phyloP scores from a whole-genome alignment of 176 grass and related monocot species.

The Luzula sylvatica region DNA sequence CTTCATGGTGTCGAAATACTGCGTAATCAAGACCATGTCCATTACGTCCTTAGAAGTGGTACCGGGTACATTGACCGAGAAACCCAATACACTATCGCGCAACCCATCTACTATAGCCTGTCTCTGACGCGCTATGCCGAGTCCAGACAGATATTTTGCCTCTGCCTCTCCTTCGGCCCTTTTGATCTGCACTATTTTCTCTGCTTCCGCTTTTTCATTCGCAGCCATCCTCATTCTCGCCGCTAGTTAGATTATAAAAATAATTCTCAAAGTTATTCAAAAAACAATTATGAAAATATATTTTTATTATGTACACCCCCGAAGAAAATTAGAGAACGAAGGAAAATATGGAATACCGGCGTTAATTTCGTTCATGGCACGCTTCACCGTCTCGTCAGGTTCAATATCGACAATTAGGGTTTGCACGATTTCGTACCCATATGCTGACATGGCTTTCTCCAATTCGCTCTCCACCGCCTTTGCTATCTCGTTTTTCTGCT shows the following conservation, averaged over 20 bases:
- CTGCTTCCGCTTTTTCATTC: slow-evolving; percentile 67
- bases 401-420: slow-evolving; percentile 67
- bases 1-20: slow-evolving; percentile 90
- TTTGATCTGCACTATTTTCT: slow-evolving; percentile 81
- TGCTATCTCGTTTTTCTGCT: background rate
- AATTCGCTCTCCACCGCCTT: background rate
- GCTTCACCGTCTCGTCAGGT: slow-evolving; percentile 53
- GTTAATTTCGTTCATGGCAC: slow-evolving; percentile 79
- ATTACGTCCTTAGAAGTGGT: slow-evolving; percentile 76
- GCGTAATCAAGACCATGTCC: slow-evolving; percentile 85
- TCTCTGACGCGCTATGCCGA: slow-evolving; percentile 30
- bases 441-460: slow-evolving; percentile 29
- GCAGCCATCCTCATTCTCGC: slow-evolving; percentile 26
- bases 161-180: slow-evolving; percentile 34
- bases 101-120: slow-evolving; percentile 61
- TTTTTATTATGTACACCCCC: too few species aligned
- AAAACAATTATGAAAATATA: background rate
- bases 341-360: slow-evolving; percentile 24
- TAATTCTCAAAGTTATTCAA: background rate
- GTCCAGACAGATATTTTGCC: slow-evolving; percentile 25
- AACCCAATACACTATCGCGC: slow-evolving; percentile 63
- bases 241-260: slow-evolving; percentile 18
- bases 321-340: too few species aligned
- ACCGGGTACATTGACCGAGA: slow-evolving; percentile 65
- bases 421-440: slow-evolving; percentile 38